Evolutionary conservation across 1,284 basidiomycete species (phyloP), one percentile per base, ranked within the genome.

Genomic region (Ceratorhiza oryzae-sativae): DNA sequence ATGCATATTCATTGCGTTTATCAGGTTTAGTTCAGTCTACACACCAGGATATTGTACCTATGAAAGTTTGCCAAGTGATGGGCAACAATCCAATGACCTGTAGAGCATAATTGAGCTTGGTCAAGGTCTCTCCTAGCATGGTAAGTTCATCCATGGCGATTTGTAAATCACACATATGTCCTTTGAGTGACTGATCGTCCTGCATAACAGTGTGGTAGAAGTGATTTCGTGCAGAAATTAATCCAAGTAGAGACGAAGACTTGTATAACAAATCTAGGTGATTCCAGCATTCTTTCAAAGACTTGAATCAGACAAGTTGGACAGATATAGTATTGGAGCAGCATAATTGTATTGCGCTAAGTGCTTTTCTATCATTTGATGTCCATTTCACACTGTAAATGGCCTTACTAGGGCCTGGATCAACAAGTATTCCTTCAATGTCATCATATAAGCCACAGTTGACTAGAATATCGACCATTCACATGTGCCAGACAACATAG

Each of bases 401-500:
- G n/a, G 36, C 8, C 13, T 60, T 13, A 12, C 5, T 45, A 27
- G 39, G 23, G 27, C 27, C 49, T 56, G 32, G 53, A 8, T 36
- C 12, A 18, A n/a, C 12, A 2, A 5, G 34, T 3, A 39, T 60
- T 25, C 58, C 39, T 3, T 60, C 58, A 18, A 60, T 23, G 20
- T 45, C 23, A 18, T 60, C 58, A 20, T 60, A 60, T 25, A 42
- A n/a, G 23, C 58, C 58, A 20, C 41, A 60, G 58, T 60, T 39
- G 27, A 60, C 36, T 45, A 60, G 25, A 15, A 60, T 45, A 30
- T 60, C 23, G 39, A 60, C 25, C 58, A 60, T 60, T 27, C 39
- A 36, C 58, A 45, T 60, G 13, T 39, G 39, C 58, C 58, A 60
- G 39, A 60, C 41, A 18, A 60, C n/a, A 60, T 60, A 60, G 20